These are phyloP conservation scores for Hypseocharis bilobata DNA, from an alignment of 441 rosid genomes.

Conservation along the genomic window DNA sequence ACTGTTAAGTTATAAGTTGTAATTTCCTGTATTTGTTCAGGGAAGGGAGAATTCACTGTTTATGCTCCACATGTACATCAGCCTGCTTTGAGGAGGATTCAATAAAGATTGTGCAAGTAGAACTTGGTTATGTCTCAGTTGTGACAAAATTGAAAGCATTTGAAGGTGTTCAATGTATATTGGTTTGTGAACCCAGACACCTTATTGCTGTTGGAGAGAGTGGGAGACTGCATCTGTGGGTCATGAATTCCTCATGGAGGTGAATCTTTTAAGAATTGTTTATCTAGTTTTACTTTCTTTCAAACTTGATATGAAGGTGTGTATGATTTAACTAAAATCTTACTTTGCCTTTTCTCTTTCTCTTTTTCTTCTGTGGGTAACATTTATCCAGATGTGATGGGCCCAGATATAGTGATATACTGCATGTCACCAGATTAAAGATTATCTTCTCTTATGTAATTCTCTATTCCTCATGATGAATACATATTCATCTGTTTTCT, in stretches of 20 bases:
- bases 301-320: background rate
- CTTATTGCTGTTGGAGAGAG: constrained; percentile 59
- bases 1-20: constrained; percentile 8
- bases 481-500: constrained; percentile 14
- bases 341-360: constrained; percentile 2
- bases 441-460: constrained; percentile 1
- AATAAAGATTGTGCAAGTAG: constrained; percentile 58
- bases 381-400: background rate
- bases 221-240: constrained; percentile 69
- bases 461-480: constrained; percentile 6
- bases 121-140: constrained; percentile 60
- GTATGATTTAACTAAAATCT: background rate
- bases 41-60: constrained; percentile 57
- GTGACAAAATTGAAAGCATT: constrained; percentile 45
- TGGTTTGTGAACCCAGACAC: constrained; percentile 56
- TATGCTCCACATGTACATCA: constrained; percentile 61
- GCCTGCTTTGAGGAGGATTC: constrained; percentile 40
- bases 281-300: constrained; percentile 11
- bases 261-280: constrained; percentile 25
- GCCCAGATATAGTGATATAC: background rate
- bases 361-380: background rate
- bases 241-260: constrained; percentile 82
- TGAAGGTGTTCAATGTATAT: constrained; percentile 46
- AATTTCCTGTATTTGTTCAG: constrained; percentile 32
- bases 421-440: background rate